Conservation (phyloP, 1,139 yeast genomes). For the Pichia kudriavzevii region DNA sequence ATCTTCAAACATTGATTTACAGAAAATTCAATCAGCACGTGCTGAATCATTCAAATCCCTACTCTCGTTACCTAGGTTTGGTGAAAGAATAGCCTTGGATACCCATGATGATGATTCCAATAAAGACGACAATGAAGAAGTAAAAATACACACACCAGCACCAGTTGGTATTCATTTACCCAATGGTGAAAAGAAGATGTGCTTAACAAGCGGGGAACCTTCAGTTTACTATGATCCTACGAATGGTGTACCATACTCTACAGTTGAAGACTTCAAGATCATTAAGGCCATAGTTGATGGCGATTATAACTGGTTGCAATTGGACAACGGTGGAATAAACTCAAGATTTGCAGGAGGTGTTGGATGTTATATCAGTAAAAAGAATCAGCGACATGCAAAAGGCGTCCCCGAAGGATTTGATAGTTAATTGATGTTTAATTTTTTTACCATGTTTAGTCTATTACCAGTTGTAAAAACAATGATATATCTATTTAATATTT, state of each 20-base stretch:
- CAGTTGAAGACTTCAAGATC: slow-evolving; percentile 69
- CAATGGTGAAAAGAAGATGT: slow-evolving; percentile 59
- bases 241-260: slow-evolving; percentile 77
- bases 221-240: slow-evolving; percentile 85
- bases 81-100: slow-evolving; percentile 39
- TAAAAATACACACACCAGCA: slow-evolving; percentile 52
- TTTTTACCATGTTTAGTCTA: not conserved
- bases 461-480: not conserved
- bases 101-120: slow-evolving; percentile 27
- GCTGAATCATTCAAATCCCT: slow-evolving; percentile 41
- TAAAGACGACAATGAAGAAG: slow-evolving; percentile 36
- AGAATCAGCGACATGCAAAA: slow-evolving; percentile 56
- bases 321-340: slow-evolving; percentile 64
- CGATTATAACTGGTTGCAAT: slow-evolving; percentile 61
- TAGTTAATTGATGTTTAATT: not conserved
- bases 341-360: slow-evolving; percentile 58
- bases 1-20: slow-evolving; percentile 25
- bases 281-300: slow-evolving; percentile 65
- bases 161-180: slow-evolving; percentile 70
- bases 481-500: slow-evolving; percentile 3
- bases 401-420: slow-evolving; percentile 85
- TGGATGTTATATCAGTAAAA: slow-evolving; percentile 51
- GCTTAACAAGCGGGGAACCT: slow-evolving; percentile 71
- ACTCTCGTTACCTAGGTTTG: slow-evolving; percentile 54
- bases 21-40: slow-evolving; percentile 26